These are phyloP conservation scores for Penicillium sp. DNA, from an alignment of 2,329 filamentous ascomycete genomes.

Conservation along the genomic window DNA sequence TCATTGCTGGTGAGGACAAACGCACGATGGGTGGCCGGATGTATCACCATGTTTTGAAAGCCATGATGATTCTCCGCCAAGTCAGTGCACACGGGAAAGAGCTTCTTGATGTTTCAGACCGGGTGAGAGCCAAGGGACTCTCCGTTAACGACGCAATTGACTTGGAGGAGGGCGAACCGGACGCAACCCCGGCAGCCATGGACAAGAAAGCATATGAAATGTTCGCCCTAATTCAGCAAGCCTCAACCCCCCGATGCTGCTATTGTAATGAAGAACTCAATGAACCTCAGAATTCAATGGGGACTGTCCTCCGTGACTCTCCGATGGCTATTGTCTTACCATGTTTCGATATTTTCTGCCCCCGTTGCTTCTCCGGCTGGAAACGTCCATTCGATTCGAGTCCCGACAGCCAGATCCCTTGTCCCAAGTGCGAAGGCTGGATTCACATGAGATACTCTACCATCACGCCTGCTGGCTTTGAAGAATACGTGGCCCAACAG, in stretches of 20 bases:
- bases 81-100: slow-evolving; percentile 95
- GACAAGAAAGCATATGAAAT: slow-evolving; percentile 79
- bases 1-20: slow-evolving; percentile 64
- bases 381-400: slow-evolving; percentile 52
- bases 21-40: slow-evolving; percentile 74
- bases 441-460: slow-evolving; percentile 65
- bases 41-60: slow-evolving; percentile 91
- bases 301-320: slow-evolving; percentile 49
- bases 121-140: slow-evolving; percentile 74
- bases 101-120: slow-evolving; percentile 77
- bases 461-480: slow-evolving; percentile 60
- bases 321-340: slow-evolving; percentile 72
- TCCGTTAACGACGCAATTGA: slow-evolving; percentile 85
- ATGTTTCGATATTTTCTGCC: slow-evolving; percentile 84
- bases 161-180: slow-evolving; percentile 70
- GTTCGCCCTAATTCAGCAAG: slow-evolving; percentile 79
- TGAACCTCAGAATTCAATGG: slow-evolving; percentile 52
- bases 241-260: slow-evolving; percentile 70
- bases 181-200: slow-evolving; percentile 56
- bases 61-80: slow-evolving; percentile 82
- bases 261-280: slow-evolving; percentile 65
- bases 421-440: slow-evolving; percentile 65
- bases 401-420: slow-evolving; percentile 53
- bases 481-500: slow-evolving; percentile 53
- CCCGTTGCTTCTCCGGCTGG: slow-evolving; percentile 64